phyloP scores from a whole-genome alignment of 1,139 yeast genomes.

The Hansenula anomala region DNA sequence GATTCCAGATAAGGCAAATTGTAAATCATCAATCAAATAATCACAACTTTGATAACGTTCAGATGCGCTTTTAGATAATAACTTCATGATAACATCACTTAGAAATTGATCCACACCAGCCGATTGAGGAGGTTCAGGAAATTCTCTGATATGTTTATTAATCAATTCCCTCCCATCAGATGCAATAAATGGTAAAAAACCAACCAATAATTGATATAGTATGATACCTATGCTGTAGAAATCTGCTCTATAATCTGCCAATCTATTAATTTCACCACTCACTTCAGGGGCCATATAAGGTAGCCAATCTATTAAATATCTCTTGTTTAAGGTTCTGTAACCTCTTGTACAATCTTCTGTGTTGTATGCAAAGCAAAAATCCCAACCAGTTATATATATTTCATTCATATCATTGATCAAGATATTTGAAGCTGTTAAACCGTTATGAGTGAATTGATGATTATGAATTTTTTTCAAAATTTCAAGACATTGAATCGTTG shows the following conservation, averaged over 20 bases:
- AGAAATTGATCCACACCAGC: constrained; percentile 19
- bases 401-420: constrained; percentile 29
- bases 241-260: constrained; percentile 47
- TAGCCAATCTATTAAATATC: constrained; percentile 32
- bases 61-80: constrained; percentile 39
- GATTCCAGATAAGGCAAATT: constrained; percentile 15
- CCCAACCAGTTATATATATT: constrained; percentile 46
- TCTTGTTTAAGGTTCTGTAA: constrained; percentile 18
- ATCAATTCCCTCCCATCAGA: constrained; percentile 38
- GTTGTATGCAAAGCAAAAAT: constrained; percentile 40
- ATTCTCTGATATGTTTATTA: constrained; percentile 38
- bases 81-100: constrained; percentile 37
- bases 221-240: constrained; percentile 48
- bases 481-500: constrained; percentile 20
- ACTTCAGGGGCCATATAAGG: constrained; percentile 53
- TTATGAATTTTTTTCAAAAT: constrained; percentile 37
- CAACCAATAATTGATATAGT: constrained; percentile 43
- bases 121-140: constrained; percentile 26
- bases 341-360: constrained; percentile 37
- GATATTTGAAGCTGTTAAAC: constrained; percentile 37
- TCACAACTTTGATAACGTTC: constrained; percentile 38
- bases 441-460: constrained; percentile 45
- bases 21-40: constrained; percentile 36
- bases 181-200: constrained; percentile 41
- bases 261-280: constrained; percentile 36